Percentiles rank a stretch among this genome's conserved stretches.
Evolutionary conservation across 2,329 filamentous ascomycete genomes (phyloP).

Genomic region (Graphilbum fragrans): DNA sequence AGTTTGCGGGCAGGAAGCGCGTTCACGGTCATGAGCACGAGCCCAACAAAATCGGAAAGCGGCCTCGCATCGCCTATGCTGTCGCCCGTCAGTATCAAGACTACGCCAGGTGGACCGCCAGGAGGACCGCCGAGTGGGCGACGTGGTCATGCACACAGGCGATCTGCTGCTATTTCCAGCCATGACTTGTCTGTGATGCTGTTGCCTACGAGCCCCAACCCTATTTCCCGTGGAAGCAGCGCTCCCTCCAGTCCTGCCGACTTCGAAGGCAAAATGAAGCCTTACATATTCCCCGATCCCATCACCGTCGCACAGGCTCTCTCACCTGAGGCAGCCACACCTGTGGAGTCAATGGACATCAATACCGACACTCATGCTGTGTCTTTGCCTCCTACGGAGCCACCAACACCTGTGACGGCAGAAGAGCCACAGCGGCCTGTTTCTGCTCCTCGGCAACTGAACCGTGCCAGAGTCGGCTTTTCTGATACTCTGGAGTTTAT

Average conservation of each 20-base stretch:
- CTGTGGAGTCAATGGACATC: too few species aligned
- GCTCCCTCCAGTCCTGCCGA: constrained; percentile 50
- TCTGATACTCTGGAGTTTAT: constrained; percentile 77
- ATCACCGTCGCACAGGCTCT: too few species aligned
- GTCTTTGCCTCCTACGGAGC: not conserved
- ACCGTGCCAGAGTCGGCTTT: constrained; percentile 64
- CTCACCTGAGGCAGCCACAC: too few species aligned
- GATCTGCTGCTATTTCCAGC: constrained; percentile 72
- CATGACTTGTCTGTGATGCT: constrained; percentile 67
- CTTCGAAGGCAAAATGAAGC: constrained; percentile 17
- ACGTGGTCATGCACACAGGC: constrained; percentile 66
- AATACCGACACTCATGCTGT: too few species aligned
- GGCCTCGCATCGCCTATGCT: constrained; percentile 46
- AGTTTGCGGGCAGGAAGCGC: constrained; percentile 46
- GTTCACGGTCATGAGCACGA: constrained; percentile 53
- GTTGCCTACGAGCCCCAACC: constrained; percentile 40
- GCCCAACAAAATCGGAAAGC: constrained; percentile 52
- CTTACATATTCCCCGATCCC: not conserved
- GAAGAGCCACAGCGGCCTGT: constrained; percentile 9
- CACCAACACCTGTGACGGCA: not conserved
- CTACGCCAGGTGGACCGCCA: constrained; percentile 13
- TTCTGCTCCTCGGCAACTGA: constrained; percentile 4
- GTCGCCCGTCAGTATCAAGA: not conserved
- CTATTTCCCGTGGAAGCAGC: constrained; percentile 44
- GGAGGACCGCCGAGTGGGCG: constrained; percentile 22